phyloP scores from a whole-genome alignment of 2,329 filamentous ascomycete genomes.

The Hypoxylon sp. region DNA sequence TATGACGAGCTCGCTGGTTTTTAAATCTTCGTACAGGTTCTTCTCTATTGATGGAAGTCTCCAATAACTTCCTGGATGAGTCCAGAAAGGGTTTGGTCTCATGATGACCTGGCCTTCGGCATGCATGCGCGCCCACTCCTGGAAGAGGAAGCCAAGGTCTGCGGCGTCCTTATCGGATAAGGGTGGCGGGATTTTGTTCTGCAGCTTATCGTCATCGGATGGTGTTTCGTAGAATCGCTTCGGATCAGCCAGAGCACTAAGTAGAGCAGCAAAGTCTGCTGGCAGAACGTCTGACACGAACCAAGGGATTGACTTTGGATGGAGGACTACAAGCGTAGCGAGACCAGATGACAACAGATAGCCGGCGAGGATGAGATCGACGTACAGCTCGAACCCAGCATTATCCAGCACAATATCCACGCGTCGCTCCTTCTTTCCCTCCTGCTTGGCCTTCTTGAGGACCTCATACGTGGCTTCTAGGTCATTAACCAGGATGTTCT shows the following conservation, averaged over 20 bases:
- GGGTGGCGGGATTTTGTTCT: conserved; percentile 70
- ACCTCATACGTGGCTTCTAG: conserved; percentile 78
- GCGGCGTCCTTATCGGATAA: conserved; percentile 77
- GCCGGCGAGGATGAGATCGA: conserved; percentile 91
- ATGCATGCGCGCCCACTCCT: conserved; percentile 84
- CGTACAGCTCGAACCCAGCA: conserved; percentile 96
- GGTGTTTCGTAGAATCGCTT: conserved; percentile 83
- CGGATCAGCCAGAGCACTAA: conserved; percentile 84
- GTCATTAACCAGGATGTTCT: conserved; percentile 94
- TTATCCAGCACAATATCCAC: conserved; percentile 98
- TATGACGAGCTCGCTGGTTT: conserved; percentile 86
- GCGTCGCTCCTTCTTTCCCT: conserved; percentile 76
- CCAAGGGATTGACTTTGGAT: conserved; percentile 97
- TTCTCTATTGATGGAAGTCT: conserved; percentile 79
- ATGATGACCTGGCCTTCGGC: conserved; percentile 86
- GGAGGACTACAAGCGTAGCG: conserved; percentile 88
- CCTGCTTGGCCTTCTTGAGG: conserved; percentile 74
- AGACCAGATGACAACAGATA: conserved; percentile 89
- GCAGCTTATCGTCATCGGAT: conserved; percentile 74
- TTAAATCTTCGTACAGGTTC: conserved; percentile 81
- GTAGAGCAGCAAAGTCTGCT: conserved; percentile 84
- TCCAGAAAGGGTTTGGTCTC: conserved; percentile 93
- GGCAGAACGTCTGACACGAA: conserved; percentile 97
- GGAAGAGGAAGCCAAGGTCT: conserved; percentile 82
- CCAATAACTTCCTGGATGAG: conserved; percentile 89